Conservation (phyloP, 2,329 filamentous ascomycete species). For the Pseudogymnoascus sp. region DNA sequence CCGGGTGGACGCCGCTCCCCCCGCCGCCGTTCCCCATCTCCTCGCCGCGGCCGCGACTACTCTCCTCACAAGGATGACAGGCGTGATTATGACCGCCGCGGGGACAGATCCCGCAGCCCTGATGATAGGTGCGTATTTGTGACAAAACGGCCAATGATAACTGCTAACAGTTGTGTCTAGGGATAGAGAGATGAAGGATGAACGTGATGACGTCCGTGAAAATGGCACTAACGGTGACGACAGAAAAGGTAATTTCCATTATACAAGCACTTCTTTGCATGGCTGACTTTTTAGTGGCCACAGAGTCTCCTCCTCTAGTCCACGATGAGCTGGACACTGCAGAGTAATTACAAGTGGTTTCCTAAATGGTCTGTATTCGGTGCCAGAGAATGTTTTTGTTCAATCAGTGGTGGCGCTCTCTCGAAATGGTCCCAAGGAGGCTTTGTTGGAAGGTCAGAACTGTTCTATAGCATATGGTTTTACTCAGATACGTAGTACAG, state of each 20-base stretch:
- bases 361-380: background rate
- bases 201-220: constrained; percentile 61
- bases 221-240: constrained; percentile 78
- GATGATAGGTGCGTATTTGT: constrained; percentile 43
- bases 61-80: constrained; percentile 86
- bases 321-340: constrained; percentile 96
- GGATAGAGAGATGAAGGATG: constrained; percentile 41
- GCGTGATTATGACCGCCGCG: constrained; percentile 63
- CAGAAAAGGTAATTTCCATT: constrained; percentile 62
- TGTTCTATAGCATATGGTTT: background rate
- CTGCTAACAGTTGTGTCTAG: constrained; percentile 20
- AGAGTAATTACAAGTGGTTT: constrained; percentile 43
- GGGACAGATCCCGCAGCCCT: constrained; percentile 67
- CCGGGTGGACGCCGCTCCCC: constrained; percentile 48
- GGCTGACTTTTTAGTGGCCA: constrained; percentile 32
- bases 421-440: background rate
- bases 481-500: background rate
- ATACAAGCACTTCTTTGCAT: background rate
- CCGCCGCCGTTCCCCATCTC: constrained; percentile 53
- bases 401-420: background rate
- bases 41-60: constrained; percentile 55
- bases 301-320: constrained; percentile 71
- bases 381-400: background rate
- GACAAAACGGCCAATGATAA: background rate
- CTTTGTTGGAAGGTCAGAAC: background rate